A percentile compares a stretch with the other conserved stretches of the same genome.
Conservation (phyloP, 2,329 filamentous ascomycete species). For the Akanthomyces muscarius region DNA sequence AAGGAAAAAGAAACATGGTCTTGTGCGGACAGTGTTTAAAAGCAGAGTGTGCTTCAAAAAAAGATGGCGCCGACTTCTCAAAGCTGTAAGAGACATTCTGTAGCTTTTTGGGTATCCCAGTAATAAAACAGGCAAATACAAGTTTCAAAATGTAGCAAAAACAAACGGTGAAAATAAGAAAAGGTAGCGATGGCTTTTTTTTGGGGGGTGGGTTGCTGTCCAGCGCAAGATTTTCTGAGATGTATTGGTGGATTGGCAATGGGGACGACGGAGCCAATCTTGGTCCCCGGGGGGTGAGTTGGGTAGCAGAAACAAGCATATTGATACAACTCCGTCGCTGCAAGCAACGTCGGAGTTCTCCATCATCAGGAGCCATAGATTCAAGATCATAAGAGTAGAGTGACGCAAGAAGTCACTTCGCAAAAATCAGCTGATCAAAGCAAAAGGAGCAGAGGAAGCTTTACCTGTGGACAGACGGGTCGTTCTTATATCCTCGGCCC, state of each 20-base stretch:
- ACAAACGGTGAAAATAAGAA: neutral
- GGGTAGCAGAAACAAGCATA: slow-evolving; percentile 7
- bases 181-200: slow-evolving; percentile 3
- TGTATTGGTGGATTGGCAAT: neutral
- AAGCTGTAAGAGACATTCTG: slow-evolving; percentile 12
- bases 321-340: slow-evolving; percentile 11
- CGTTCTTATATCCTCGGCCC: slow-evolving; percentile 36
- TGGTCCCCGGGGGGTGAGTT: slow-evolving; percentile 1
- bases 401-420: neutral
- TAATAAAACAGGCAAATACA: slow-evolving; percentile 6
- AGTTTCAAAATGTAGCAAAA: neutral
- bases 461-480: slow-evolving; percentile 23
- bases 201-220: slow-evolving; percentile 3
- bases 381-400: neutral
- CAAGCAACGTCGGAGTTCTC: neutral
- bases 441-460: slow-evolving; percentile 28
- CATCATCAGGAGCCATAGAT: slow-evolving; percentile 6
- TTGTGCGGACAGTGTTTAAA: slow-evolving; percentile 4
- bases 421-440: slow-evolving; percentile 14
- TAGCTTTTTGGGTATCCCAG: slow-evolving; percentile 8
- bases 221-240: slow-evolving; percentile 12
- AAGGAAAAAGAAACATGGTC: slow-evolving; percentile 17
- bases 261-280: slow-evolving; percentile 11
- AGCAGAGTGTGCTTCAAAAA: slow-evolving; percentile 5
- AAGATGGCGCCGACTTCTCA: slow-evolving; percentile 8